These are phyloP conservation scores for Oxytropis ochrocephala DNA, from an alignment of 306 rosid species.

Conservation along the genomic window DNA sequence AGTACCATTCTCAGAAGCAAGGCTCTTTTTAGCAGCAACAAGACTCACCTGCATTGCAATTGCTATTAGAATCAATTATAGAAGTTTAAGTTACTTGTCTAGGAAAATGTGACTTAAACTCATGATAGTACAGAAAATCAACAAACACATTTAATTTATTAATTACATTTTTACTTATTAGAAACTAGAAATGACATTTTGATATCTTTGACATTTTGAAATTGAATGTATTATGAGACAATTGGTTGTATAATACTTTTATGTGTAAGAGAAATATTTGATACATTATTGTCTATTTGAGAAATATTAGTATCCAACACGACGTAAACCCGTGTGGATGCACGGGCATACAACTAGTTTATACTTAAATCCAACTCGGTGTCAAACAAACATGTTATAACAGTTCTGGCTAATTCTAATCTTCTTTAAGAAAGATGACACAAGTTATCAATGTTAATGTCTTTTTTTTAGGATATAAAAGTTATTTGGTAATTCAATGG, in stretches of 20 bases:
- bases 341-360: no score
- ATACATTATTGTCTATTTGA: no score
- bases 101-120: background rate
- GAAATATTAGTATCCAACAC: no score
- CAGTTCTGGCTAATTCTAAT: background rate
- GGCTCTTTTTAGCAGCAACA: slow-evolving; percentile 76
- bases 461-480: background rate
- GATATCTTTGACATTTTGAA: no score
- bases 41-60: slow-evolving; percentile 70
- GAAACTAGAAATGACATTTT: background rate
- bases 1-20: slow-evolving; percentile 39
- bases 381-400: slow-evolving; percentile 4
- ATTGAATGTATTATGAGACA: no score
- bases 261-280: no score
- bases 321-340: no score
- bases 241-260: no score
- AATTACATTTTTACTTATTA: background rate
- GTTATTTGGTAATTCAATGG: background rate
- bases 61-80: slow-evolving; percentile 7
- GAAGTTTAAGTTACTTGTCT: background rate
- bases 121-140: background rate
- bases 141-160: background rate
- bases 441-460: background rate
- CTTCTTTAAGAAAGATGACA: slow-evolving; percentile 12
- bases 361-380: background rate